Evolutionary conservation across 768 basidiomycete genomes (phyloP).

Genomic region (Pleurotus pulmonarius): DNA sequence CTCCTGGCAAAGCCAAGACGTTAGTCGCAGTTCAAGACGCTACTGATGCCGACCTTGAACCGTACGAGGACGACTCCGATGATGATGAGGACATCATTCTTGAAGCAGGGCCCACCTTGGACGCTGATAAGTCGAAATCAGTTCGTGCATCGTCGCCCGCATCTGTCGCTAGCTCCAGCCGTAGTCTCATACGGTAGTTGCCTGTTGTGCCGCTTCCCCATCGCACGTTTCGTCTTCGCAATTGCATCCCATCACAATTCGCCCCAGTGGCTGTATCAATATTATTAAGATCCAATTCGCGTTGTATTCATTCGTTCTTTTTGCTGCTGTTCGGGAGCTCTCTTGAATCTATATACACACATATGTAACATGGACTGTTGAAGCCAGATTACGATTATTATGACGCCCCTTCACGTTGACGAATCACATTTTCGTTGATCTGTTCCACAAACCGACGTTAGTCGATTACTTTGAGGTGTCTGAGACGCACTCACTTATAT

Average conservation of each 20-base stretch:
- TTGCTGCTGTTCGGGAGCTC: neutral
- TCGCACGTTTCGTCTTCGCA: neutral
- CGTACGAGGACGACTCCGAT: constrained; percentile 36
- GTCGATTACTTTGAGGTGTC: too few relatives aligned
- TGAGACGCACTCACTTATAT: too few relatives aligned
- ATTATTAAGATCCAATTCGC: neutral
- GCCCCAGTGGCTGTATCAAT: constrained; percentile 1
- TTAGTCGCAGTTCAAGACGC: constrained; percentile 25
- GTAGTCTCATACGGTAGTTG: neutral
- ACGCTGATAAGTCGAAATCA: neutral
- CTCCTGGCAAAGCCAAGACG: constrained; percentile 34
- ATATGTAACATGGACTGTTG: too few relatives aligned
- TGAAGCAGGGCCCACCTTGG: constrained; percentile 63
- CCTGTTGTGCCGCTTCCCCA: neutral
- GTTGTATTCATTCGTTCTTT: neutral
- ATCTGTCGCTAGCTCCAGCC: neutral
- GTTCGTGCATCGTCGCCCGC: neutral
- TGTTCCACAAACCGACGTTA: too few relatives aligned
- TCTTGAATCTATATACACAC: neutral
- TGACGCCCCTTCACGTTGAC: too few relatives aligned
- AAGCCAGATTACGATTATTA: too few relatives aligned
- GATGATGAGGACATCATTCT: constrained; percentile 70
- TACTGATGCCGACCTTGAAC: constrained; percentile 32
- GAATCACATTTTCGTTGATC: too few relatives aligned
- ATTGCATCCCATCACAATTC: too few relatives aligned